Base-by-base conservation (phyloP, 306 rosid species). In the Vachellia pachyceras region DNA sequence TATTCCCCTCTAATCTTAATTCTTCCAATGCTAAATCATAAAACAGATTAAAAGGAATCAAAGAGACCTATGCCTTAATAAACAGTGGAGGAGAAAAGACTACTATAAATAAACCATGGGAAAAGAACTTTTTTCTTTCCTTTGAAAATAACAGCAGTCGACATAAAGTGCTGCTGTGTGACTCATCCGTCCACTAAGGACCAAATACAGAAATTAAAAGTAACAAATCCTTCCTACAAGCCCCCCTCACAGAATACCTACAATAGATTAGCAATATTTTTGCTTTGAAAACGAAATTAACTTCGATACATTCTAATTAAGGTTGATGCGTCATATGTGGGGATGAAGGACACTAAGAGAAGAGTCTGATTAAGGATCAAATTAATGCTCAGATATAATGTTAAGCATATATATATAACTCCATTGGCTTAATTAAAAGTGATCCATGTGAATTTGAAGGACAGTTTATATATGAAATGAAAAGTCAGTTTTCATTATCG, bases 151-250 rank as follows among this genome's bases (percentile, higher is more conserved):
- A 42, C 65, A 36, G 72, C 46, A 39, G 73, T 72, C 66, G 68
- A 72, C 77, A 77, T 10, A 80, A 79, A 84, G 89, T 77, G 83
- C 79, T 36, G 75, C 77, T 13, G 17, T 83, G 80, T 73, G 89
- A 84, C 85, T 91, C 97, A 90, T 64, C 77, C 76, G 64, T 84
- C 83, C 95, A 88, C 73, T 40, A n/a, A 81, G 47, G 82, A 75
- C 64, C 77, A 63, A 81, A 17, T 66, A 66, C 57, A 68, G 10
- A 33, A 86, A 41, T 39, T 13, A 80, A 44, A 69, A 65, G n/a
- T 10, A 45, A 45, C 65, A 66, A 65, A 14, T 42, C 47, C 77
- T 64, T 64, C 22, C 73, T 14, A 18, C 29, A 46, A 35, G 80
- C 64, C 66, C 55, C 63, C 10, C 10, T 41, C 7, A 25, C 33